Evolutionary conservation across 495 filamentous ascomycete genomes (phyloP).

Genomic region (Monascus purpureus): DNA sequence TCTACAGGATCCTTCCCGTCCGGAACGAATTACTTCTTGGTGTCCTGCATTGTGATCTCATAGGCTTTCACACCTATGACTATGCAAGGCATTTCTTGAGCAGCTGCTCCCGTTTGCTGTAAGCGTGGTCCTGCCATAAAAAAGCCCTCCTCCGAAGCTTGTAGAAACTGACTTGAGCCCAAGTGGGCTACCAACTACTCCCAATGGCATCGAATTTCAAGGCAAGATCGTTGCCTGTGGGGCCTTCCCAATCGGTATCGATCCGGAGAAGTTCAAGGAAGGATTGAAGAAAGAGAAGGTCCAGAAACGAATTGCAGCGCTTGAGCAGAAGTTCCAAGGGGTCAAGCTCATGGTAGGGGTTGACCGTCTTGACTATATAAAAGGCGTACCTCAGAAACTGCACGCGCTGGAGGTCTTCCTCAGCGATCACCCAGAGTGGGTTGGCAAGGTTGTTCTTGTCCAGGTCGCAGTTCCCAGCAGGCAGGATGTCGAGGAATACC

Average conservation of each 20-base stretch:
- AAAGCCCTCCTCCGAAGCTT: no score
- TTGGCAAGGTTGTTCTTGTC: slow-evolving; percentile 93
- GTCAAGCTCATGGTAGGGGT: slow-evolving; percentile 95
- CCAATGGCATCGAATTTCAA: slow-evolving; percentile 77
- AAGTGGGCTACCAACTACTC: slow-evolving; percentile 65
- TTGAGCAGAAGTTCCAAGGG: slow-evolving; percentile 86
- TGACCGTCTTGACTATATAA: slow-evolving; percentile 94
- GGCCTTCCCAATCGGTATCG: slow-evolving; percentile 94
- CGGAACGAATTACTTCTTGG: slow-evolving; percentile 76
- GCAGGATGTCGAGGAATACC: slow-evolving; percentile 95
- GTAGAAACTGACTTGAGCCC: slow-evolving; percentile 4
- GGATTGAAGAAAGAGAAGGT: slow-evolving; percentile 74
- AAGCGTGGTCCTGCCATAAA: slow-evolving; percentile 17
- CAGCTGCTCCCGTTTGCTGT: slow-evolving; percentile 82
- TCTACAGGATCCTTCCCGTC: slow-evolving; percentile 89
- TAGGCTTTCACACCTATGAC: slow-evolving; percentile 95
- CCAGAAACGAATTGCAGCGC: slow-evolving; percentile 68
- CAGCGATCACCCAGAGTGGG: slow-evolving; percentile 93
- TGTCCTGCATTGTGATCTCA: slow-evolving; percentile 78
- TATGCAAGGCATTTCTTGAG: slow-evolving; percentile 92
- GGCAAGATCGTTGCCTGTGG: slow-evolving; percentile 74
- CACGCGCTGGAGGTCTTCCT: slow-evolving; percentile 93
- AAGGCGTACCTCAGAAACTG: slow-evolving; percentile 92
- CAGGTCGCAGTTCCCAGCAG: slow-evolving; percentile 91
- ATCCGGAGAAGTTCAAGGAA: slow-evolving; percentile 88